phyloP scores from a whole-genome alignment of 2,329 filamentous ascomycete genomes.

The Canariomyces notabilis region DNA sequence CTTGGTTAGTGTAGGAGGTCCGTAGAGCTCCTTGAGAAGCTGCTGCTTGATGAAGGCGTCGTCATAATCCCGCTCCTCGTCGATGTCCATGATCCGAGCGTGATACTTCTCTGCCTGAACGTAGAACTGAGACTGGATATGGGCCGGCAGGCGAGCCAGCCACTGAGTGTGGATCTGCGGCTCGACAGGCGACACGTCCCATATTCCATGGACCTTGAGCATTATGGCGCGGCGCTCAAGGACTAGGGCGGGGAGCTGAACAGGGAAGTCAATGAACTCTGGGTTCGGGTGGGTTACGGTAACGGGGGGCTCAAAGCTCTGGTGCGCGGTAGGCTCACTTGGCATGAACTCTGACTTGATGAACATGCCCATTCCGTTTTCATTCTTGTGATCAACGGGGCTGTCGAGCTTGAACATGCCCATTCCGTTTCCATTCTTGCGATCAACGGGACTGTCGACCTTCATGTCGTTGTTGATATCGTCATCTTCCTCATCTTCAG shows the following conservation, averaged over 20 bases:
- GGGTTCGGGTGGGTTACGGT: neutral
- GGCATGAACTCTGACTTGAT: too few species aligned
- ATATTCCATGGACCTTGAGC: neutral
- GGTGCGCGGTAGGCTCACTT: too few species aligned
- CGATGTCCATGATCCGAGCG: neutral
- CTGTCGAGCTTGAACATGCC: neutral
- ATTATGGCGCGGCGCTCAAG: slow-evolving; percentile 9
- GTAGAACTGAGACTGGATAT: slow-evolving; percentile 6
- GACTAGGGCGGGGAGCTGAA: slow-evolving; percentile 1
- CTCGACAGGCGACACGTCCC: neutral
- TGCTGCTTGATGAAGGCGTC: neutral
- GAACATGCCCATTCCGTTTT: neutral
- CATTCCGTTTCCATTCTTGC: neutral
- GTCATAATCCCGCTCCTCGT: neutral
- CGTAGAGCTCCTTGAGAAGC: neutral
- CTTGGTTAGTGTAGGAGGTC: too few species aligned
- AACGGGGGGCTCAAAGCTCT: too few species aligned
- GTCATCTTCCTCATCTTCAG: slow-evolving; percentile 10
- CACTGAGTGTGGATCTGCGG: slow-evolving; percentile 3
- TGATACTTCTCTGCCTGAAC: neutral
- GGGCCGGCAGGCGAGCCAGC: slow-evolving; percentile 7
- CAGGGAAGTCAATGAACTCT: slow-evolving; percentile 6
- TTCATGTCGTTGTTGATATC: neutral
- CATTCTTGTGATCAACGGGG: neutral
- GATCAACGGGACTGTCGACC: neutral